Percentiles rank a stretch among this genome's conserved stretches.
phyloP scores from a whole-genome alignment of 1,284 basidiomycete species.

The Grifola frondosa region DNA sequence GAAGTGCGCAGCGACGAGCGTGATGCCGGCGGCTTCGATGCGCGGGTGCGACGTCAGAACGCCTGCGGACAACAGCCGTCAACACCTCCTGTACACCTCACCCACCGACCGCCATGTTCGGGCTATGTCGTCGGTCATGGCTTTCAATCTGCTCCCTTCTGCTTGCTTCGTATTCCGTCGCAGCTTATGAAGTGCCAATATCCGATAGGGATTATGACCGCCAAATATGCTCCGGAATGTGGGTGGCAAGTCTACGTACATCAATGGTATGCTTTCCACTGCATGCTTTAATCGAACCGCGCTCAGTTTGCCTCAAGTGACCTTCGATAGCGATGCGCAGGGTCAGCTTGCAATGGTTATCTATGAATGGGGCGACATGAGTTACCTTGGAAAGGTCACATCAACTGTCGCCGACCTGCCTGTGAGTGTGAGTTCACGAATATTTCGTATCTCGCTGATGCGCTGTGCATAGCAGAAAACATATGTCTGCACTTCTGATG shows the following conservation, averaged over 20 bases:
- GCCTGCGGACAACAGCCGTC: conserved; percentile 24
- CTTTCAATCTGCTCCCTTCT: conserved; percentile 22
- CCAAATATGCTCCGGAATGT: conserved; percentile 97
- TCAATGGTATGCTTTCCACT: conserved; percentile 66
- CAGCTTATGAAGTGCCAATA: conserved; percentile 65
- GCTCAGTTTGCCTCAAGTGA: conserved; percentile 50
- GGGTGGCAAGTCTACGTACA: conserved; percentile 75
- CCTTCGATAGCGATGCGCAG: conserved; percentile 75
- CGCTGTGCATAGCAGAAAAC: conserved; percentile 66
- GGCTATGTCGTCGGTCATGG: conserved; percentile 22
- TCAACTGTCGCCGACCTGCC: conserved; percentile 62
- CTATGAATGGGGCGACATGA: conserved; percentile 91
- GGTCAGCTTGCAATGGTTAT: conserved; percentile 95
- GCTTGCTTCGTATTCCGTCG: conserved; percentile 24
- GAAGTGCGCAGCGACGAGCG: conserved; percentile 8
- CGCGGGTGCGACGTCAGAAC: conserved; percentile 14
- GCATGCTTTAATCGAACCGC: conserved; percentile 1
- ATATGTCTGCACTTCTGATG: conserved; percentile 85
- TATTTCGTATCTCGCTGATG: conserved; percentile 11
- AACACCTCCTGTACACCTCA: conserved; percentile 23
- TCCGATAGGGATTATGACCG: conserved; percentile 74
- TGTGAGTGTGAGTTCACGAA: conserved; percentile 49
- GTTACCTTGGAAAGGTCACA: conserved; percentile 78
- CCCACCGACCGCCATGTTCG: conserved; percentile 34
- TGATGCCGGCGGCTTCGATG: conserved; percentile 2